phyloP scores from a whole-genome alignment of 306 rosid species.

The Lathyrus tuberosus region DNA sequence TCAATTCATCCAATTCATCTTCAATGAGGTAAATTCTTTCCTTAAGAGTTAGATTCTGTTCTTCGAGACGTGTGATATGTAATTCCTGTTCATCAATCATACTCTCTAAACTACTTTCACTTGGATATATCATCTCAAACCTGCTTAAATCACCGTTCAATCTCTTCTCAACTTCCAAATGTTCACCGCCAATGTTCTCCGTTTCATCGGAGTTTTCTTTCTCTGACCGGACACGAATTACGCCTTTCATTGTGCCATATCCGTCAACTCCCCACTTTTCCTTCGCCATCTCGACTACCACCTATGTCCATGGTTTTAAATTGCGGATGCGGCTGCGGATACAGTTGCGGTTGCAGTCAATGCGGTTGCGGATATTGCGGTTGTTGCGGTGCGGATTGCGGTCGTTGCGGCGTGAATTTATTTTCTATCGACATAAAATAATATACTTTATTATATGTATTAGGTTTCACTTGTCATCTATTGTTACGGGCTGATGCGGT shows the following conservation, averaged over 20 bases:
- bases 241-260: conserved; percentile 86
- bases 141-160: conserved; percentile 67
- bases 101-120: conserved; percentile 63
- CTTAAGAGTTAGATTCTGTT: conserved; percentile 67
- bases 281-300: conserved; percentile 63
- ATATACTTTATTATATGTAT: too few species aligned
- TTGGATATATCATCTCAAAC: conserved; percentile 75
- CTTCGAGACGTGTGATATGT: conserved; percentile 72
- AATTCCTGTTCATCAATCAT: conserved; percentile 75
- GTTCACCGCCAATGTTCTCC: too few species aligned
- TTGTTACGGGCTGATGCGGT: too few species aligned
- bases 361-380: too few species aligned
- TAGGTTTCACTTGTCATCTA: too few species aligned
- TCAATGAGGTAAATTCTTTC: conserved; percentile 71
- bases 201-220: conserved; percentile 24
- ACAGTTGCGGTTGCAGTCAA: too few species aligned
- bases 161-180: too few species aligned
- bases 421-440: too few species aligned
- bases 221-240: conserved; percentile 70
- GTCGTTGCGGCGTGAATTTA: too few species aligned
- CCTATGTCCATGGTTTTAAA: too few species aligned
- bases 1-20: conserved; percentile 63
- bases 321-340: too few species aligned
- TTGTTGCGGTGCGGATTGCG: too few species aligned
- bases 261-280: conserved; percentile 90